phyloP scores from a whole-genome alignment of 2,329 filamentous ascomycete species.

The Microcyclosporella mali region DNA sequence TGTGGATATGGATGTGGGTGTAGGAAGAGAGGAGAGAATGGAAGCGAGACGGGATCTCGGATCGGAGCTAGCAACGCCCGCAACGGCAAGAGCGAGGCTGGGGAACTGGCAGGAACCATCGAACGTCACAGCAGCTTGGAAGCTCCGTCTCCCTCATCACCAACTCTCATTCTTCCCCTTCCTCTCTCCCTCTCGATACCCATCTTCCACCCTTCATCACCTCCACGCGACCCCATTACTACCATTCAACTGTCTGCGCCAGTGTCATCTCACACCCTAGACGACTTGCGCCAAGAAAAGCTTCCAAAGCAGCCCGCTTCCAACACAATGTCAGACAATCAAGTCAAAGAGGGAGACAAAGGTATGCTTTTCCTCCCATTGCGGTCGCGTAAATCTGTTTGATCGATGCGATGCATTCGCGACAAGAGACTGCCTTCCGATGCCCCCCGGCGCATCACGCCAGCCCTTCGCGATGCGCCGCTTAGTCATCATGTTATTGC shows the following conservation, averaged over 20 bases:
- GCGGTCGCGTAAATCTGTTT: constrained; percentile 12
- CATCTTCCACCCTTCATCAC: constrained; percentile 9
- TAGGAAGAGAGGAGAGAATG: too few species aligned
- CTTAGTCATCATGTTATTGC: constrained; percentile 18
- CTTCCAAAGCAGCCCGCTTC: constrained; percentile 4
- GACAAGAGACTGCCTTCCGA: constrained; percentile 2
- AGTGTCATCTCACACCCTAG: constrained; percentile 6
- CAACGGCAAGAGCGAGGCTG: too few species aligned
- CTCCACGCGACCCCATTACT: constrained; percentile 19
- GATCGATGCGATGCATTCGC: constrained; percentile 14
- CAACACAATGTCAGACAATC: constrained; percentile 39
- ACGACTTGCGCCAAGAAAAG: constrained; percentile 19
- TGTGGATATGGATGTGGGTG: too few species aligned
- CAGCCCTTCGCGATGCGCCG: constrained; percentile 9
- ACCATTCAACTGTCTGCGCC: constrained; percentile 9
- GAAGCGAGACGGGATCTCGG: too few species aligned
- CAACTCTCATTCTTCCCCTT: constrained; percentile 4
- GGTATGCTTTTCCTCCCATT: constrained; percentile 19
- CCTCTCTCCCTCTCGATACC: constrained; percentile 1
- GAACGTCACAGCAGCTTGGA: too few species aligned
- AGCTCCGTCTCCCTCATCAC: constrained; percentile 2
- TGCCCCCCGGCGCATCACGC: constrained; percentile 12
- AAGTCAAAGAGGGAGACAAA: constrained; percentile 43
- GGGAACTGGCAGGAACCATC: too few species aligned
- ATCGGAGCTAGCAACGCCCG: too few species aligned